These are phyloP conservation scores for Lasiosphaeris hirsuta DNA, from an alignment of 495 filamentous ascomycete genomes.

Conservation along the genomic window DNA sequence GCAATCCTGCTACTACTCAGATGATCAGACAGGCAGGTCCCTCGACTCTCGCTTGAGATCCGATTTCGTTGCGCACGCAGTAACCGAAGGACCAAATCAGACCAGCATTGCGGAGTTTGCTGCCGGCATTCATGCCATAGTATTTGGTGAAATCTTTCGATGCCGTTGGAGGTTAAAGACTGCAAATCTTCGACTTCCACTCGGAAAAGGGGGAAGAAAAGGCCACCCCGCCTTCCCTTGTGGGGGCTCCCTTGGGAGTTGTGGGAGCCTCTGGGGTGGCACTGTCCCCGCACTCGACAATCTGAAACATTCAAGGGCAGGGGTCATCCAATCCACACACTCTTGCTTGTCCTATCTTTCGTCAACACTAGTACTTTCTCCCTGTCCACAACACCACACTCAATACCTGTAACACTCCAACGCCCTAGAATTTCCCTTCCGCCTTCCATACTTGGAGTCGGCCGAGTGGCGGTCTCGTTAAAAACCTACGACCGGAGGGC, in stretches of 20 bases:
- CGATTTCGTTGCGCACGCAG: too few relatives aligned
- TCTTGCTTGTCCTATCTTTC: neutral
- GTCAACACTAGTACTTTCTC: neutral
- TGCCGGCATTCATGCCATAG: too few relatives aligned
- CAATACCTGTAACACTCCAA: neutral
- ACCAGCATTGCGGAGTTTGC: too few relatives aligned
- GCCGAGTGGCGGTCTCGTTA: neutral
- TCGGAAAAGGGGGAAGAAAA: neutral
- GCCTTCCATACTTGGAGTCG: neutral
- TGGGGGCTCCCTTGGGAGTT: neutral
- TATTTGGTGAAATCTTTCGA: too few relatives aligned
- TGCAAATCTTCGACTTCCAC: too few relatives aligned
- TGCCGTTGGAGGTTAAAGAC: too few relatives aligned
- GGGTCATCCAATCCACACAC: neutral
- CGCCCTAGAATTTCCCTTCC: neutral
- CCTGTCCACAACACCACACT: neutral
- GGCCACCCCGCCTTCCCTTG: neutral
- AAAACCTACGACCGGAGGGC: too few relatives aligned
- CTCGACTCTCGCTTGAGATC: too few relatives aligned
- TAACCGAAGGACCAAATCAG: too few relatives aligned
- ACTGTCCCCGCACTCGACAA: neutral
- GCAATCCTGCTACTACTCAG: too few relatives aligned
- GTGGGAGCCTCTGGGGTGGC: neutral
- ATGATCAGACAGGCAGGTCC: too few relatives aligned
- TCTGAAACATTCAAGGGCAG: constrained; percentile 6